phyloP scores from a whole-genome alignment of 1,139 yeast species.

The Blastobotrys arbuscula region DNA sequence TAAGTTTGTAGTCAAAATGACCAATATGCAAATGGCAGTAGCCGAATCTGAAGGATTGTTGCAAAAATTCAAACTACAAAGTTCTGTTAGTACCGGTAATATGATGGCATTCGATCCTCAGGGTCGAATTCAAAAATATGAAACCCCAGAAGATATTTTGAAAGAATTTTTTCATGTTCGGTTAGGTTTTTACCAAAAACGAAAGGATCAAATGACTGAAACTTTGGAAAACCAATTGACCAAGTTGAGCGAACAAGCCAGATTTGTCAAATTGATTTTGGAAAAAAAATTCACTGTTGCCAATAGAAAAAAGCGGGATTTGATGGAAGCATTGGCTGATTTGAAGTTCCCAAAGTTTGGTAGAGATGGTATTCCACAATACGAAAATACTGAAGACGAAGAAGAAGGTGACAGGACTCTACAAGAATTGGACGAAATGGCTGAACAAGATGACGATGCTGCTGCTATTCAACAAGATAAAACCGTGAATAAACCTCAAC shows the following conservation, averaged over 20 bases:
- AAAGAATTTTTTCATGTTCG: constrained; percentile 81
- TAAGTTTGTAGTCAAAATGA: constrained; percentile 68
- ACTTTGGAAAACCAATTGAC: constrained; percentile 69
- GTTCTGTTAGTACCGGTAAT: constrained; percentile 66
- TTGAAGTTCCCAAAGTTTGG: constrained; percentile 73
- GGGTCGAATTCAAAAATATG: constrained; percentile 82
- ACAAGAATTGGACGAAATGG: constrained; percentile 31
- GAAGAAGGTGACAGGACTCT: constrained; percentile 33
- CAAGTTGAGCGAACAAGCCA: constrained; percentile 74
- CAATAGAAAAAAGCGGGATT: constrained; percentile 62
- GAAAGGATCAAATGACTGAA: constrained; percentile 75
- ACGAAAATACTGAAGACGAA: constrained; percentile 34
- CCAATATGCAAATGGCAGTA: constrained; percentile 78
- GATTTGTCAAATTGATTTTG: constrained; percentile 86
- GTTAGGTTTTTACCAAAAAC: constrained; percentile 80
- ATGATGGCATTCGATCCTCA: constrained; percentile 97
- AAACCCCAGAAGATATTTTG: constrained; percentile 67
- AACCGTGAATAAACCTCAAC: constrained; percentile 34
- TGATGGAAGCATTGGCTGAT: constrained; percentile 57
- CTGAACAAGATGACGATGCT: constrained; percentile 34
- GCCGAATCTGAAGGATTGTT: constrained; percentile 68
- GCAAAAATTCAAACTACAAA: constrained; percentile 73
- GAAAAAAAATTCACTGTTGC: constrained; percentile 64
- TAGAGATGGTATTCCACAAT: constrained; percentile 56
- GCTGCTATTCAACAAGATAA: constrained; percentile 37